Conservation (phyloP, 306 rosid species). For the Sphenostylis stenocarpa region DNA sequence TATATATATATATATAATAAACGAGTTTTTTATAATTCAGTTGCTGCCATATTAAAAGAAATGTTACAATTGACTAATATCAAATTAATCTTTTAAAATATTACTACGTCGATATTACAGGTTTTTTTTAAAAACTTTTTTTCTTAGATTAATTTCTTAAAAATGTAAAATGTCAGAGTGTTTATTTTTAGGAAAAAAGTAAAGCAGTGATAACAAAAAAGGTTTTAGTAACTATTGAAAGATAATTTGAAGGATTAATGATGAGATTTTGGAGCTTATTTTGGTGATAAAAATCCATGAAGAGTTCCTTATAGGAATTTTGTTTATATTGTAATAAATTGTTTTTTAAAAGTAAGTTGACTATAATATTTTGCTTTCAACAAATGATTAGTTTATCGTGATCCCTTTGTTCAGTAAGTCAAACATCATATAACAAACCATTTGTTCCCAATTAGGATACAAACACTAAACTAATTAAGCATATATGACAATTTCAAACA, state of each 20-base stretch:
- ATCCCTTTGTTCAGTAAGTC: background rate
- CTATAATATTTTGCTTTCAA: conserved; percentile 6
- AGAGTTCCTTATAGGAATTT: background rate
- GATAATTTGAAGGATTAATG: background rate
- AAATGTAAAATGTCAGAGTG: background rate
- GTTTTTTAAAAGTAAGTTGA: background rate
- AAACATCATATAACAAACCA: background rate
- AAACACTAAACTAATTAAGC: conserved; percentile 7
- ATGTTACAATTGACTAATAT: background rate
- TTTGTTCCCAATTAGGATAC: conserved; percentile 22
- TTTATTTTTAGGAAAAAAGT: background rate
- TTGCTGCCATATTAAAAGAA: background rate
- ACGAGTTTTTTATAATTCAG: background rate
- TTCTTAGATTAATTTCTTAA: background rate
- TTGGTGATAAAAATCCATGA: background rate
- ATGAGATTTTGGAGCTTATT: background rate
- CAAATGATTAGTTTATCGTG: conserved; percentile 1
- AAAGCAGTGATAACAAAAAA: background rate
- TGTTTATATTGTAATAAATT: background rate
- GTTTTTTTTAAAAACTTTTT: background rate
- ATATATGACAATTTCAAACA: conserved; percentile 1
- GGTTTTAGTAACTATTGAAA: background rate
- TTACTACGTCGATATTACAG: background rate
- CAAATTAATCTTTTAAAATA: background rate
- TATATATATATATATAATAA: no score